Evolutionary conservation across 768 basidiomycete genomes (phyloP).

Genomic region (Fomitopsis serialis): DNA sequence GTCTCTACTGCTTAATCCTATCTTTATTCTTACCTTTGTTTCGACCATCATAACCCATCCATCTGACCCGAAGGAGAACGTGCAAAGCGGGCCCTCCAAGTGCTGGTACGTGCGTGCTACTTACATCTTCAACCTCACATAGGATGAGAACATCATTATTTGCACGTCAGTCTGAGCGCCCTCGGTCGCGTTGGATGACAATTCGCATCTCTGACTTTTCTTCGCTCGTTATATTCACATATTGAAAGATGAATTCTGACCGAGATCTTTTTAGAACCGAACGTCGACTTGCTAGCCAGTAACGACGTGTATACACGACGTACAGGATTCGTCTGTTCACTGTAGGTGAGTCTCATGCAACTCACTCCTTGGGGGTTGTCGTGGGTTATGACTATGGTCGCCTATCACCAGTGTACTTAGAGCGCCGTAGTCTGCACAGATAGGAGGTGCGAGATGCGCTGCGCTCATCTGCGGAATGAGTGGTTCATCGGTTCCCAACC

Average conservation of each 20-base stretch:
- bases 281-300: no score
- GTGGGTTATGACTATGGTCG: background rate
- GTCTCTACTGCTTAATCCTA: background rate
- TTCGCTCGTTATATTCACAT: no score
- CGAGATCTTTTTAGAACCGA: no score
- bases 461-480: no score
- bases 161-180: constrained; percentile 43
- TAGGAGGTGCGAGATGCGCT: background rate
- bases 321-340: no score
- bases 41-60: background rate
- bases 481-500: no score
- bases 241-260: no score
- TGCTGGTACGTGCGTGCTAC: background rate
- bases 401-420: background rate
- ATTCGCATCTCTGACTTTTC: constrained; percentile 10
- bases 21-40: constrained; percentile 1
- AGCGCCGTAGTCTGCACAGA: background rate
- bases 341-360: no score
- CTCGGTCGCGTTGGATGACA: constrained; percentile 11
- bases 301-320: no score
- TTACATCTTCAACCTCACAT: background rate
- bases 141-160: constrained; percentile 23
- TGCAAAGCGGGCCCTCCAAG: background rate
- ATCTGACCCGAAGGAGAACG: background rate
- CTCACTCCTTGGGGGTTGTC: no score